Conservation (phyloP, 345 rosid genomes). For the Populus simonii region DNA sequence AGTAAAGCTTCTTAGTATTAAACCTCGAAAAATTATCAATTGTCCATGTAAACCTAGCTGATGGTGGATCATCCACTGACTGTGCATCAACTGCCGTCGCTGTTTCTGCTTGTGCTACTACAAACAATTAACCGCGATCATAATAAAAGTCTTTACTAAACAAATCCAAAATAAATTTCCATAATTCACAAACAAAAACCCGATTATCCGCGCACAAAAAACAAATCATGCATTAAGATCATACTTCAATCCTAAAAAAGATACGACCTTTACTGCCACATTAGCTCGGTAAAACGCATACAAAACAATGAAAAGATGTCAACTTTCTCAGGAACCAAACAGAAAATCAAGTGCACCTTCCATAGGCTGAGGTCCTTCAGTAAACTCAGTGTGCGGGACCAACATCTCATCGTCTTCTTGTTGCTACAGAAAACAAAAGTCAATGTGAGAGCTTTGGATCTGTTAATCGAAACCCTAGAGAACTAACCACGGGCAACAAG, state of each 20-base stretch:
- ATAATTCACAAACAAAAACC: neutral
- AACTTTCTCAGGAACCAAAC: neutral
- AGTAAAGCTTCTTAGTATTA: constrained; percentile 38
- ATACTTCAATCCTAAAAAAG: neutral
- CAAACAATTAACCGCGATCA: neutral
- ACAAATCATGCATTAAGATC: neutral
- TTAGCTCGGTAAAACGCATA: neutral
- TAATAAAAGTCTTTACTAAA: neutral
- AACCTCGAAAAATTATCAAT: constrained; percentile 40
- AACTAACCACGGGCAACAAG: neutral
- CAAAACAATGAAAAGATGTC: neutral
- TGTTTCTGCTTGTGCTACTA: constrained; percentile 23
- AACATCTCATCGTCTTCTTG: constrained; percentile 42
- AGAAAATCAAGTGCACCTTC: constrained; percentile 30
- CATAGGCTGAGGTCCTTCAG: constrained; percentile 44
- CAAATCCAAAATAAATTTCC: neutral
- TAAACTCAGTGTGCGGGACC: constrained; percentile 36
- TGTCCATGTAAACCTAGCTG: constrained; percentile 46
- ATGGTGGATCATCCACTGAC: constrained; percentile 35
- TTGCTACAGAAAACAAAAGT: constrained; percentile 15
- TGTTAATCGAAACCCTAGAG: constrained; percentile 38
- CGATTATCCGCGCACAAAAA: neutral
- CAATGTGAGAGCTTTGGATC: constrained; percentile 36
- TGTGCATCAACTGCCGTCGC: constrained; percentile 21
- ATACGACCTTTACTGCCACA: neutral